Percentiles rank a stretch among this genome's conserved stretches.
Evolutionary conservation across 2,329 filamentous ascomycete species (phyloP).

Genomic region (Penicillium sp.): DNA sequence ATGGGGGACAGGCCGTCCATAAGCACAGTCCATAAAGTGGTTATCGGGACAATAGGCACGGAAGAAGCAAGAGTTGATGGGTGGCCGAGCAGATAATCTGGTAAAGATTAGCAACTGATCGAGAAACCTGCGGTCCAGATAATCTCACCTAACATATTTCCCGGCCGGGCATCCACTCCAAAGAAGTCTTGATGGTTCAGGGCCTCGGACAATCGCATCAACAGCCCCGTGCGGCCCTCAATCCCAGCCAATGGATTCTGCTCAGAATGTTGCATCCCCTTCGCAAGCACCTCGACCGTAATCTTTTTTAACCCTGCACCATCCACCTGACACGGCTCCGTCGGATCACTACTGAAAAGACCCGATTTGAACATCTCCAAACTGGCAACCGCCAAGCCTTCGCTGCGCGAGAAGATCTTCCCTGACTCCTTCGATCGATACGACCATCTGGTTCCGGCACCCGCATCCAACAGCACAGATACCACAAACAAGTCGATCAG

Average conservation of each 20-base stretch:
- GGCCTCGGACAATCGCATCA: conserved; percentile 71
- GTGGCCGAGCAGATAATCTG: conserved; percentile 89
- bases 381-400: conserved; percentile 75
- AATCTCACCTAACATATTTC: conserved; percentile 81
- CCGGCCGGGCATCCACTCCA: conserved; percentile 76
- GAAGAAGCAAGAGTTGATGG: conserved; percentile 85
- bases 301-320: conserved; percentile 71
- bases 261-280: conserved; percentile 78
- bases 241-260: conserved; percentile 79
- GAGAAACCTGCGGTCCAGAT: not conserved
- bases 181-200: conserved; percentile 79
- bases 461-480: conserved; percentile 62
- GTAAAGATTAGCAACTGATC: conserved; percentile 2
- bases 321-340: conserved; percentile 86
- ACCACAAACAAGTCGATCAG: conserved; percentile 61
- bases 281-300: conserved; percentile 69
- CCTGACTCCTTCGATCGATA: conserved; percentile 91
- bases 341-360: conserved; percentile 75
- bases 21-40: conserved; percentile 84
- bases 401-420: conserved; percentile 75
- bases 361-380: conserved; percentile 93
- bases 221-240: conserved; percentile 74
- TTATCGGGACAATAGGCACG: conserved; percentile 78
- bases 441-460: conserved; percentile 83
- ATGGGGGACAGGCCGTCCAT: conserved; percentile 83